Evolutionary conservation across 2,329 filamentous ascomycete species (phyloP), one percentile per base, ranked within the genome.

Genomic region (Trichoderma sp.): DNA sequence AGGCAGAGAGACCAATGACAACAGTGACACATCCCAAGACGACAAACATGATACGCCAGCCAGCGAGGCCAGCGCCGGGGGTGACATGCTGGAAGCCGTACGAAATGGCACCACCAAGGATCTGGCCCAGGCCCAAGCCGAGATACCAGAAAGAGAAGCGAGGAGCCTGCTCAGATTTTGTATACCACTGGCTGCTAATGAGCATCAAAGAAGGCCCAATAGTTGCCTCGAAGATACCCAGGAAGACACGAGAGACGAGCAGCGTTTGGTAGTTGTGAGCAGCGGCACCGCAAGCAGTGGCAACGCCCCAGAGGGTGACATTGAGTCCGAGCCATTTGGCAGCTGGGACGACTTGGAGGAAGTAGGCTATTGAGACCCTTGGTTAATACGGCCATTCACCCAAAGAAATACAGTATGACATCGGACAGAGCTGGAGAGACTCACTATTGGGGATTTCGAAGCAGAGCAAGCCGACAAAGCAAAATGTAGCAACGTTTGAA

Each of bases 41-140:
- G 61, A 93, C 88, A 79, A 93, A 93, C 28, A 93, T 85, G 87
- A 87, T 91, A 6, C 89, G 83, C 91, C 91, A 93, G 4, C 90
- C 90, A n/a, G 88, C 82, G 3, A 86, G 85, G 1, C 83, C 79
- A 3, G 91, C 81, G 1, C 88, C 90, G 4, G 81, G 80, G 0
- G 75, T 83, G 79, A 84, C 81, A 12, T 88, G 84, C 76, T 89
- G 87, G 77, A 88, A 89, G 55, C 80, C 88, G 73, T 85, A 90
- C 0, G 88, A 89, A 63, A 94, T 91, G 6, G 89, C 86, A 1
- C 88, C 88, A 2, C 88, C 87, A 26, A 91, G 83, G n/a, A 90
- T 87, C 79, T 90, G 88, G 6, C 87, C 88, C 3, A 88, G 79
- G 1, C 89, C 88, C 13, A 90, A 81, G 9, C 88, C 88, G 39